phyloP scores from a whole-genome alignment of 2,329 filamentous ascomycete species.

The Penicillium sp. region DNA sequence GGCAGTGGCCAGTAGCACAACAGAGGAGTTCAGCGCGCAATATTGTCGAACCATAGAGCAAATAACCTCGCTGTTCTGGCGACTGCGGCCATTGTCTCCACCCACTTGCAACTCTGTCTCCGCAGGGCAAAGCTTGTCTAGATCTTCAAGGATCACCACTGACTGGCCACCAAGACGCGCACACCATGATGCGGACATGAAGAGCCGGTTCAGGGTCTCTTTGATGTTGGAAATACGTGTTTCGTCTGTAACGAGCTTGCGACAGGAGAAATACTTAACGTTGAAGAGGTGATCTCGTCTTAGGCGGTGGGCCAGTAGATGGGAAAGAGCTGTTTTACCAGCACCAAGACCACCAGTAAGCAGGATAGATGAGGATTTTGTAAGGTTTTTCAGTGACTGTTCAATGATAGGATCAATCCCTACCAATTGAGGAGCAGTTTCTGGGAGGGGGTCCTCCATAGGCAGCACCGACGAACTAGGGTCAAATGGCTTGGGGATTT shows the following conservation, averaged over 20 bases:
- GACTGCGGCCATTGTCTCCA: constrained; percentile 87
- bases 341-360: constrained; percentile 85
- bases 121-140: constrained; percentile 87
- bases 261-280: constrained; percentile 80
- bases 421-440: constrained; percentile 63
- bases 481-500: constrained; percentile 65
- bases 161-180: constrained; percentile 80
- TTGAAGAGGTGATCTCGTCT: constrained; percentile 73
- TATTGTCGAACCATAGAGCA: constrained; percentile 80
- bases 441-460: constrained; percentile 57
- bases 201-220: constrained; percentile 77
- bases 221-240: constrained; percentile 86
- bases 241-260: constrained; percentile 85
- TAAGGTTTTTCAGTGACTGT: constrained; percentile 71
- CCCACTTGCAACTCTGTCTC: constrained; percentile 94
- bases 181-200: constrained; percentile 88
- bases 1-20: constrained; percentile 85
- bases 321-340: constrained; percentile 81
- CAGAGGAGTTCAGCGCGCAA: constrained; percentile 72
- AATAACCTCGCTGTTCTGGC: constrained; percentile 86
- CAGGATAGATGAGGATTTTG: constrained; percentile 83
- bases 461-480: constrained; percentile 38
- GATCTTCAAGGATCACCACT: constrained; percentile 83
- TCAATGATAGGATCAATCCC: constrained; percentile 77
- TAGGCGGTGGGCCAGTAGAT: constrained; percentile 70